phyloP scores from a whole-genome alignment of 2,329 filamentous ascomycete species.

The Elsinoe necatrix region DNA sequence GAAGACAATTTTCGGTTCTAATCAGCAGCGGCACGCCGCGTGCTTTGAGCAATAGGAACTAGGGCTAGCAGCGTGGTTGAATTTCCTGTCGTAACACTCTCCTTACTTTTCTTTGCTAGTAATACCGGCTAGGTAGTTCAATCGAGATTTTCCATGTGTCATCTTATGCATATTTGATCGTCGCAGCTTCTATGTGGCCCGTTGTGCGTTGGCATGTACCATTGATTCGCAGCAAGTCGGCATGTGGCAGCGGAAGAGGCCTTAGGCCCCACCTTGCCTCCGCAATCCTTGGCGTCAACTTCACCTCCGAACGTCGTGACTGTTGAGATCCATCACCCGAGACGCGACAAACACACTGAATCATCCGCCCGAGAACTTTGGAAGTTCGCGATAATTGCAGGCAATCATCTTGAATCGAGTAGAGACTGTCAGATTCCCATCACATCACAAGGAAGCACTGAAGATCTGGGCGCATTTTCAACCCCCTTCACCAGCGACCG shows the following conservation, averaged over 20 bases:
- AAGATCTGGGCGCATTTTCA: background rate
- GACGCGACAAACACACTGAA: background rate
- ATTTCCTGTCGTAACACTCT: background rate
- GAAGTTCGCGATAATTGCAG: background rate
- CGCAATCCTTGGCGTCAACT: background rate
- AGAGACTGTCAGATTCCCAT: background rate
- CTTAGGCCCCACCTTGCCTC: background rate
- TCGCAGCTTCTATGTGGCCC: background rate
- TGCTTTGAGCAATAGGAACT: background rate
- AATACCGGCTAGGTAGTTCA: background rate
- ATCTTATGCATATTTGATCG: background rate
- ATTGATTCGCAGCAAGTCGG: background rate
- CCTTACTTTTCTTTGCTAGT: constrained; percentile 3
- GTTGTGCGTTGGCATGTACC: background rate
- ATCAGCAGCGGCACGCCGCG: background rate
- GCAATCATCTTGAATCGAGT: background rate
- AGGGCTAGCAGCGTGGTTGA: background rate
- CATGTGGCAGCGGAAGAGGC: background rate
- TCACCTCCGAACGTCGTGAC: background rate
- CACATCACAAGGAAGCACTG: background rate
- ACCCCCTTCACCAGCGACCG: background rate
- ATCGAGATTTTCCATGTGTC: background rate
- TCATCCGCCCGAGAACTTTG: background rate
- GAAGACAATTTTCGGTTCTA: background rate
- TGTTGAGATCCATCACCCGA: background rate